Evolutionary conservation across 352 stramenopile species (phyloP).

Genomic region (Globisporangium apiculatum): DNA sequence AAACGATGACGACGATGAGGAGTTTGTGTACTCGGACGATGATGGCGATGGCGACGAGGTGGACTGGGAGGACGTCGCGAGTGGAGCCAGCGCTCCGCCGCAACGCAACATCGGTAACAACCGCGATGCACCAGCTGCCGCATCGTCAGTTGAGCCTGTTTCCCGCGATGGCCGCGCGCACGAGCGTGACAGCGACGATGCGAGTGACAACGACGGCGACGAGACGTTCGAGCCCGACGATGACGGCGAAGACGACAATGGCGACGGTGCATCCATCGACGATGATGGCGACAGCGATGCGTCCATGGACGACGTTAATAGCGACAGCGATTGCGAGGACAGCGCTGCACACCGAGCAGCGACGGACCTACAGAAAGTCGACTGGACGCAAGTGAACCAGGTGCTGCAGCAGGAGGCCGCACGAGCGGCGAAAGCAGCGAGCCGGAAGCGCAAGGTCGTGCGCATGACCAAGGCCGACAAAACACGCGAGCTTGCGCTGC

Average conservation of each 20-base stretch:
- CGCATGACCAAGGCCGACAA: conserved; percentile 66
- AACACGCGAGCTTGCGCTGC: conserved; percentile 43
- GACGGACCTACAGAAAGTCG: conserved; percentile 34
- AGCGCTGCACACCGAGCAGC: conserved; percentile 3
- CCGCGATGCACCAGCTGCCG: neutral
- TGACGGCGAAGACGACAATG: conserved; percentile 18
- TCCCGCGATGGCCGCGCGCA: neutral
- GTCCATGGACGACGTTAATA: conserved; percentile 9
- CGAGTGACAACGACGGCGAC: conserved; percentile 1
- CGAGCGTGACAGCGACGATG: neutral
- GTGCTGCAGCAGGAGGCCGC: conserved; percentile 26
- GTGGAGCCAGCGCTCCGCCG: no score
- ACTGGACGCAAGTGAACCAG: conserved; percentile 68
- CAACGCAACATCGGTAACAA: no score
- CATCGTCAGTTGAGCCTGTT: no score
- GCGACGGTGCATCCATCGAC: conserved; percentile 4
- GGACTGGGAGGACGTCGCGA: conserved; percentile 55
- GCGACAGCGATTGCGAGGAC: conserved; percentile 4
- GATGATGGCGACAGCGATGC: conserved; percentile 7
- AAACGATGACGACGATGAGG: conserved; percentile 32
- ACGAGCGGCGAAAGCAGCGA: conserved; percentile 9
- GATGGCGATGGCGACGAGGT: conserved; percentile 44
- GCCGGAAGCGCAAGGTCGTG: conserved; percentile 26
- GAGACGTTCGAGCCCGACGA: conserved; percentile 10
- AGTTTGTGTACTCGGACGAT: conserved; percentile 44